Conservation (phyloP, 208 protist species). For the Wallacemonas sp. region DNA sequence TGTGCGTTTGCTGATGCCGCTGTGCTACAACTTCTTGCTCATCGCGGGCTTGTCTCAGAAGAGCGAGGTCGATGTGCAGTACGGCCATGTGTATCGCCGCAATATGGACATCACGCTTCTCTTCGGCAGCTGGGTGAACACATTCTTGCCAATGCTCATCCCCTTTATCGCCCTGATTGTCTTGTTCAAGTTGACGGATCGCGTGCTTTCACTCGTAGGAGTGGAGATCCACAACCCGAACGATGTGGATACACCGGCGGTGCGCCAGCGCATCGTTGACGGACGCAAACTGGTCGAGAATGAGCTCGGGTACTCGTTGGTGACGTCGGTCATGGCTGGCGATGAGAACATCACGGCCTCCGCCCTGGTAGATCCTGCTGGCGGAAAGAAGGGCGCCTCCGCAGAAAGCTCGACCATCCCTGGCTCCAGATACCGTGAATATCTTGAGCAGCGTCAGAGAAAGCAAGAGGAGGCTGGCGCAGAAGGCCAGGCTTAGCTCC, state of each 20-base stretch:
- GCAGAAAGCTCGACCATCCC: conserved; percentile 16
- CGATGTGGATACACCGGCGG: conserved; percentile 57
- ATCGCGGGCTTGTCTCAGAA: conserved; percentile 64
- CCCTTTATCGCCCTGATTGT: conserved; percentile 76
- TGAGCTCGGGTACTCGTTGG: conserved; percentile 63
- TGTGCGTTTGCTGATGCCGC: conserved; percentile 87
- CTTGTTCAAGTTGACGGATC: conserved; percentile 67
- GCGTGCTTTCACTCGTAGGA: conserved; percentile 60
- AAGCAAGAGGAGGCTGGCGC: conserved; percentile 22
- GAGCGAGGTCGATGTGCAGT: conserved; percentile 71
- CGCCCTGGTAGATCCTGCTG: neutral
- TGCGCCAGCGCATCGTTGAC: conserved; percentile 83
- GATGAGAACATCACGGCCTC: conserved; percentile 22
- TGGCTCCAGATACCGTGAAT: conserved; percentile 74
- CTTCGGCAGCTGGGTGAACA: conserved; percentile 77
- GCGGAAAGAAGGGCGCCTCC: neutral
- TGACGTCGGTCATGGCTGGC: conserved; percentile 41
- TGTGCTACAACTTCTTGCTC: conserved; percentile 91
- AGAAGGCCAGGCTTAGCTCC: conserved; percentile 1
- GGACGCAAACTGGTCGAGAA: conserved; percentile 73
- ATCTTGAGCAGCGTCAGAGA: conserved; percentile 46
- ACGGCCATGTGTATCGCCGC: conserved; percentile 84
- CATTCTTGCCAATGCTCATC: conserved; percentile 87
- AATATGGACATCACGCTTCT: conserved; percentile 88
- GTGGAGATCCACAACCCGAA: conserved; percentile 84